Conservation (phyloP, 805 yeast species). For the Yarrowia deformans region DNA sequence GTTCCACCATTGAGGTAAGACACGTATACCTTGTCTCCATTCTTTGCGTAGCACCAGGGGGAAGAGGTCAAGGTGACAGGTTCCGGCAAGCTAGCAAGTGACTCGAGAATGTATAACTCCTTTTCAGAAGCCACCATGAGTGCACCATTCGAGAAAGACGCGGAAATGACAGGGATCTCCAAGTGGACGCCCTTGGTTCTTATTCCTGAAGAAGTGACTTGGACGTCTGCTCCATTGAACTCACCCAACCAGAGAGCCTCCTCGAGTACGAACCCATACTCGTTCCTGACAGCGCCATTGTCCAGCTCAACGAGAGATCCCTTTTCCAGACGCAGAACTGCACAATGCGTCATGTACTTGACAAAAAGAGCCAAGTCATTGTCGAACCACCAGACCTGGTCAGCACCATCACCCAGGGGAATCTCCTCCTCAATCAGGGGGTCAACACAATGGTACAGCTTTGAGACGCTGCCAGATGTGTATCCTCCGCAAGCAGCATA, state of each 20-base stretch:
- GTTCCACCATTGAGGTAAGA: conserved; percentile 28
- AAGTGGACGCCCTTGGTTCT: conserved; percentile 6
- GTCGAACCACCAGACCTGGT: conserved; percentile 38
- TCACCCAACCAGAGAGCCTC: conserved; percentile 15
- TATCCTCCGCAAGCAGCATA: conserved; percentile 38
- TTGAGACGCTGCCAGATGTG: conserved; percentile 36
- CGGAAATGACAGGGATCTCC: not conserved
- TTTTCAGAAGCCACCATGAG: conserved; percentile 9
- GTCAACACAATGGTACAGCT: conserved; percentile 13
- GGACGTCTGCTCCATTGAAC: not conserved
- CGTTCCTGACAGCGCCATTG: not conserved
- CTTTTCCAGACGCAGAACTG: not conserved
- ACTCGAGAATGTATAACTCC: not conserved
- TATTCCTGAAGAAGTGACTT: conserved; percentile 15
- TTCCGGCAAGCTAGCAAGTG: not conserved
- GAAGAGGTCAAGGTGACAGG: not conserved
- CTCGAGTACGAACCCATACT: conserved; percentile 15
- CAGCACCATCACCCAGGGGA: conserved; percentile 34
- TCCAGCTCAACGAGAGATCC: conserved; percentile 22
- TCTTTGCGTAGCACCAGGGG: conserved; percentile 23
- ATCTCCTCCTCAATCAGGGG: conserved; percentile 17
- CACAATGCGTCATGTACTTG: conserved; percentile 24
- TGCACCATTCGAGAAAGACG: not conserved
- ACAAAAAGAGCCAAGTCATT: conserved; percentile 12
- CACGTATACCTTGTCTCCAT: conserved; percentile 16